Conservation (phyloP, 768 basidiomycete species). For the Coprinopsis marcescibilis region DNA sequence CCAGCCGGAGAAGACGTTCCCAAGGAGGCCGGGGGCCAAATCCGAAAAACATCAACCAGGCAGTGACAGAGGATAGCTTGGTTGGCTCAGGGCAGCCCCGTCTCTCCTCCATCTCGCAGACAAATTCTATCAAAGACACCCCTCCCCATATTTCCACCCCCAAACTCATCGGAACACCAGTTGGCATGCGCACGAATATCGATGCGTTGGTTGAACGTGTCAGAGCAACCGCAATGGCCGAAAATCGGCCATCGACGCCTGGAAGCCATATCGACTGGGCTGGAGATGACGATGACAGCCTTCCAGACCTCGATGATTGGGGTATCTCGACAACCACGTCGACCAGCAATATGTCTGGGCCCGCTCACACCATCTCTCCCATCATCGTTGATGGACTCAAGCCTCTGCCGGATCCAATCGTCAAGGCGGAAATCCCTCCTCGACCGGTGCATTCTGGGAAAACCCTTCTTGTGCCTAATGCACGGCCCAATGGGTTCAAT, state of each 20-base stretch:
- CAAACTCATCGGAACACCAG: slow-evolving; percentile 12
- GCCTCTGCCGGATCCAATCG: slow-evolving; percentile 43
- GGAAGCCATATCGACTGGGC: slow-evolving; percentile 88
- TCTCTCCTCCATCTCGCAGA: slow-evolving; percentile 28
- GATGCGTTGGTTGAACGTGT: slow-evolving; percentile 77
- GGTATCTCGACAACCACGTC: slow-evolving; percentile 49
- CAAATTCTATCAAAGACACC: slow-evolving; percentile 45
- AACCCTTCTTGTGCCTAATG: slow-evolving; percentile 8
- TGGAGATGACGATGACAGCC: slow-evolving; percentile 75
- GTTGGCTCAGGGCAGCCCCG: slow-evolving; percentile 27
- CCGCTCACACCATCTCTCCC: slow-evolving; percentile 52
- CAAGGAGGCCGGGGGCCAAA: slow-evolving; percentile 28
- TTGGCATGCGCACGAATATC: slow-evolving; percentile 57
- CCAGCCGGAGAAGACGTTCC: slow-evolving; percentile 47
- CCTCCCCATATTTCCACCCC: slow-evolving; percentile 48
- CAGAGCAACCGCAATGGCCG: slow-evolving; percentile 65
- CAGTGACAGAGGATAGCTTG: slow-evolving; percentile 27
- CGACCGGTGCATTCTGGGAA: slow-evolving; percentile 3
- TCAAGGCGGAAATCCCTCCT: slow-evolving; percentile 10
- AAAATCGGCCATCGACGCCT: slow-evolving; percentile 60
- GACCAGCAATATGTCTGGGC: slow-evolving; percentile 21
- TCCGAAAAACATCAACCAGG: slow-evolving; percentile 28
- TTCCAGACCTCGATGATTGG: slow-evolving; percentile 87
- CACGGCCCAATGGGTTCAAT: too few relatives aligned
- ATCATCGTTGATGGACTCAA: slow-evolving; percentile 60